A percentile compares a stretch with the other conserved stretches of the same genome.
Evolutionary conservation across 495 filamentous ascomycete species (phyloP).

Genomic region (Aspergillus campestris): DNA sequence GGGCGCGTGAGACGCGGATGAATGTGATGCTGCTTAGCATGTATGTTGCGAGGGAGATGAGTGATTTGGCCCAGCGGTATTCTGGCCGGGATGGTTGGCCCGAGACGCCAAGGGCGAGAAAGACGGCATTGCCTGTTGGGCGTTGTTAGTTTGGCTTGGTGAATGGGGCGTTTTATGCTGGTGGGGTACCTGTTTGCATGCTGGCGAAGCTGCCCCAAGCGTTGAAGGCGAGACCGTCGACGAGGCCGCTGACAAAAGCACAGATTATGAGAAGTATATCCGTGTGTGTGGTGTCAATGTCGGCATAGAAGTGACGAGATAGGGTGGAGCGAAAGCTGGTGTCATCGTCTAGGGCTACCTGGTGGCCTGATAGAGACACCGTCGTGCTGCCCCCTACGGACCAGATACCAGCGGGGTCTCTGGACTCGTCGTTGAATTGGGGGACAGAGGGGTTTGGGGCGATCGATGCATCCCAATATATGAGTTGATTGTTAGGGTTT

Average conservation of each 20-base stretch:
- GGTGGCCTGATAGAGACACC: constrained; percentile 16
- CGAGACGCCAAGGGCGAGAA: constrained; percentile 30
- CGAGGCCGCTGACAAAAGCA: constrained; percentile 30
- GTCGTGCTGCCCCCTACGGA: constrained; percentile 18
- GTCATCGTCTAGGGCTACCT: constrained; percentile 8
- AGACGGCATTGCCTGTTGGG: constrained; percentile 31
- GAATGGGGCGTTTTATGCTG: not conserved
- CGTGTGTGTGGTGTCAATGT: constrained; percentile 20
- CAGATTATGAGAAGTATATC: constrained; percentile 30
- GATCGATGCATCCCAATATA: constrained; percentile 8
- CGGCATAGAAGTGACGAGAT: constrained; percentile 10
- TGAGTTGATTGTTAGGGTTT: constrained; percentile 6
- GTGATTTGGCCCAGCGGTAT: constrained; percentile 34
- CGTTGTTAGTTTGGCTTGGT: not conserved
- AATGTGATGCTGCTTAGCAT: constrained; percentile 28
- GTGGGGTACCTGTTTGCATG: constrained; percentile 46
- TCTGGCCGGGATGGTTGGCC: constrained; percentile 28
- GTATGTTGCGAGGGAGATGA: constrained; percentile 28
- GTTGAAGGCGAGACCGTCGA: constrained; percentile 33
- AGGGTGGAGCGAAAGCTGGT: constrained; percentile 7
- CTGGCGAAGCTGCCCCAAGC: constrained; percentile 50
- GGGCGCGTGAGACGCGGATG: constrained; percentile 21
- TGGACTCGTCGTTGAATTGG: constrained; percentile 8
- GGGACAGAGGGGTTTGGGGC: constrained; percentile 1
- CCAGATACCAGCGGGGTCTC: constrained; percentile 14